Evolutionary conservation across 2,329 filamentous ascomycete species (phyloP).

Genomic region (Fusarium camptoceras): DNA sequence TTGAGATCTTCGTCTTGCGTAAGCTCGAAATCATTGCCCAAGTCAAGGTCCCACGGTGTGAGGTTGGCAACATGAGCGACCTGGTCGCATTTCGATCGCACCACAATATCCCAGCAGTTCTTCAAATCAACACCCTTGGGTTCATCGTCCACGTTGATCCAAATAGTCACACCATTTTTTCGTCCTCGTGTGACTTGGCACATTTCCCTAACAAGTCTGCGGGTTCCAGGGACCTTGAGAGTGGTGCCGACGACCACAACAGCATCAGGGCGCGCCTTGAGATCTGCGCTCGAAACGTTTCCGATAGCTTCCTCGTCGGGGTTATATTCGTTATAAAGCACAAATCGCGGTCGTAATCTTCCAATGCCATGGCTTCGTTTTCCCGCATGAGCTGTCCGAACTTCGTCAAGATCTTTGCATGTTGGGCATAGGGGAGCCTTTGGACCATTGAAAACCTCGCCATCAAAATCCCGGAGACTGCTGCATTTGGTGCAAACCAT

Average conservation of each 20-base stretch:
- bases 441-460: constrained; percentile 83
- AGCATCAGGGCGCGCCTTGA: constrained; percentile 87
- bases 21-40: constrained; percentile 63
- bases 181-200: constrained; percentile 86
- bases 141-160: constrained; percentile 91
- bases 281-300: constrained; percentile 85
- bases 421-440: constrained; percentile 82
- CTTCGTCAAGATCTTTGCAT: constrained; percentile 79
- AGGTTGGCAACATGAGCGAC: constrained; percentile 79
- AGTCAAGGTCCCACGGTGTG: constrained; percentile 67
- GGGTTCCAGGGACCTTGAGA: constrained; percentile 92
- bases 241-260: constrained; percentile 96
- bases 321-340: constrained; percentile 97
- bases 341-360: constrained; percentile 88
- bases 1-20: constrained; percentile 53
- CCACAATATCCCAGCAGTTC: constrained; percentile 92
- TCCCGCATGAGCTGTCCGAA: constrained; percentile 80
- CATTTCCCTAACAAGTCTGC: constrained; percentile 89
- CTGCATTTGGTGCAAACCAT: constrained; percentile 98
- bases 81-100: constrained; percentile 87
- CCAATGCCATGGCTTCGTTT: constrained; percentile 96
- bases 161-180: constrained; percentile 86
- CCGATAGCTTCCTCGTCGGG: constrained; percentile 97
- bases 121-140: constrained; percentile 87
- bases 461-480: constrained; percentile 79